Evolutionary conservation across 208 protist species (phyloP).

Genomic region (Strigomonas culicis): DNA sequence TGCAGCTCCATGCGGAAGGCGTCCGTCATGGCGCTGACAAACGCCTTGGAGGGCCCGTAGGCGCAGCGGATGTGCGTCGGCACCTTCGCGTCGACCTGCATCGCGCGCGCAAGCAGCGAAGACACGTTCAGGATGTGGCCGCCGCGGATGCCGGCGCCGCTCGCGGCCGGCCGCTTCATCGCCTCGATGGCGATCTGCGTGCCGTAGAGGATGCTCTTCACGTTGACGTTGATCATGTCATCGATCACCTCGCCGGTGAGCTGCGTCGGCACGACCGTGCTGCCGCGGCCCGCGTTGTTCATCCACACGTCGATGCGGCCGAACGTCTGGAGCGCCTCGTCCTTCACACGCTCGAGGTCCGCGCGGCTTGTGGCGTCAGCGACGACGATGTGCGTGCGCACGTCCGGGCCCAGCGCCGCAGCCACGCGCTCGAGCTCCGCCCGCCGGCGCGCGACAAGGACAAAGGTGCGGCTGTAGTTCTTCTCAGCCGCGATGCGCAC

Average conservation of each 20-base stretch:
- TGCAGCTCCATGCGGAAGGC: slow-evolving; percentile 7
- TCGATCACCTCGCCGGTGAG: slow-evolving; percentile 11
- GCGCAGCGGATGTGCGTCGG: slow-evolving; percentile 7
- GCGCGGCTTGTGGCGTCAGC: slow-evolving; percentile 13
- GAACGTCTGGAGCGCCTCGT: slow-evolving; percentile 12
- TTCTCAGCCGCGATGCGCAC: background rate
- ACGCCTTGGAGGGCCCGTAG: slow-evolving; percentile 14
- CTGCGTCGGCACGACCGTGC: slow-evolving; percentile 1
- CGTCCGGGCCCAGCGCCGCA: background rate
- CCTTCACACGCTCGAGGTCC: background rate
- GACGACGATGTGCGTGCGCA: background rate
- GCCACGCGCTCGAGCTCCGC: slow-evolving; percentile 12
- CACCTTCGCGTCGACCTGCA: slow-evolving; percentile 12
- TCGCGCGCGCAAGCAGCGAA: slow-evolving; percentile 11
- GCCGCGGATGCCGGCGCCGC: background rate
- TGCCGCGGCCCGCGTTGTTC: slow-evolving; percentile 16
- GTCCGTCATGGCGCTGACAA: slow-evolving; percentile 7
- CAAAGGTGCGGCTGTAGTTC: slow-evolving; percentile 5
- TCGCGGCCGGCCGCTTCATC: background rate
- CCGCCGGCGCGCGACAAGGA: slow-evolving; percentile 14
- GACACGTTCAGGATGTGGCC: slow-evolving; percentile 12
- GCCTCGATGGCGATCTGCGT: slow-evolving; percentile 9
- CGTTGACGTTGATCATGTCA: slow-evolving; percentile 16
- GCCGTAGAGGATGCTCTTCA: slow-evolving; percentile 14
- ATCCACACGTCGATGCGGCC: slow-evolving; percentile 18